Percentiles rank a stretch among this genome's conserved stretches.
Conservation (phyloP, 352 stramenopile species). For the Globisporangium uncinulatum region DNA sequence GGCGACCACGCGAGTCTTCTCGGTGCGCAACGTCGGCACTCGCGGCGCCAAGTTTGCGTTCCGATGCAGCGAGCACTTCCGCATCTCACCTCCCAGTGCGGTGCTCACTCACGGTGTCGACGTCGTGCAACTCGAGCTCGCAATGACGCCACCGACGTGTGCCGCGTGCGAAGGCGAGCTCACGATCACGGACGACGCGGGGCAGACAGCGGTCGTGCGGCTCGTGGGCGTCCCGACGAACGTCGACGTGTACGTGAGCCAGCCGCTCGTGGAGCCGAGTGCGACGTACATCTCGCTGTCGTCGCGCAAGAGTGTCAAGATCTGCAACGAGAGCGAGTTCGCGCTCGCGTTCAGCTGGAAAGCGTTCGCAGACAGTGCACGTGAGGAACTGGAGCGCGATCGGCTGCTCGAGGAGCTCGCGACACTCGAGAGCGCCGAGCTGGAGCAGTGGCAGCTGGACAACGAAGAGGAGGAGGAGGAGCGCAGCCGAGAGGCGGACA, state of each 20-base stretch:
- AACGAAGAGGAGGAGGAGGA: background rate
- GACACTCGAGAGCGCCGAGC: slow-evolving; percentile 68
- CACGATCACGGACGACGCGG: slow-evolving; percentile 78
- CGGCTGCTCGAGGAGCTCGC: slow-evolving; percentile 81
- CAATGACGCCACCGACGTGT: slow-evolving; percentile 31
- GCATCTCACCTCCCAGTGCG: slow-evolving; percentile 52
- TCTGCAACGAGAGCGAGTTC: slow-evolving; percentile 91
- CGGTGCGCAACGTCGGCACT: slow-evolving; percentile 88
- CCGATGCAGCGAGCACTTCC: slow-evolving; percentile 46
- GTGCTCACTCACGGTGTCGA: slow-evolving; percentile 51
- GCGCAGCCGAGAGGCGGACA: slow-evolving; percentile 12
- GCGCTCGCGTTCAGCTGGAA: slow-evolving; percentile 92
- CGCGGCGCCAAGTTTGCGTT: slow-evolving; percentile 76
- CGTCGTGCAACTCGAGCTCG: slow-evolving; percentile 78
- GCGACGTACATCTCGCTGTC: slow-evolving; percentile 91
- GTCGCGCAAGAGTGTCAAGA: slow-evolving; percentile 87
- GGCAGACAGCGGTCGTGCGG: slow-evolving; percentile 60
- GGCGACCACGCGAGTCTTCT: slow-evolving; percentile 65
- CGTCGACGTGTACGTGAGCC: slow-evolving; percentile 89
- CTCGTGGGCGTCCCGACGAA: slow-evolving; percentile 75
- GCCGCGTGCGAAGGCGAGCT: slow-evolving; percentile 63
- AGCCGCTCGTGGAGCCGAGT: slow-evolving; percentile 74
- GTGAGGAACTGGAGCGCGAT: slow-evolving; percentile 82
- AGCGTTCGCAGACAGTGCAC: slow-evolving; percentile 62
- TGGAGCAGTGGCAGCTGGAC: slow-evolving; percentile 40